phyloP scores from a whole-genome alignment of 2,329 filamentous ascomycete species.

The Keithomyces neogunnii region DNA sequence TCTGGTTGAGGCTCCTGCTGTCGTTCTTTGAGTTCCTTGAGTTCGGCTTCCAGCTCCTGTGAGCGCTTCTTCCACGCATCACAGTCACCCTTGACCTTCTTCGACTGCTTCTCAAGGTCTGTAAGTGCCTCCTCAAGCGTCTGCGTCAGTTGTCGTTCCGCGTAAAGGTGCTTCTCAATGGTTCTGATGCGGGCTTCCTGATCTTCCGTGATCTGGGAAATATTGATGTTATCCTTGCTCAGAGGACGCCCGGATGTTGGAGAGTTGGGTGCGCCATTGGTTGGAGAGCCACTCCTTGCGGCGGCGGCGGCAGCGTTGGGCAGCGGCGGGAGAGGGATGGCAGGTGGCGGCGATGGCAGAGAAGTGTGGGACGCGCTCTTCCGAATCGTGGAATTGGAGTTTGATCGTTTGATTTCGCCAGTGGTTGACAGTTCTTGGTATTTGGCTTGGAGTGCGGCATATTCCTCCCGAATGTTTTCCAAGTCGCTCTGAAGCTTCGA shows the following conservation, averaged over 20 bases:
- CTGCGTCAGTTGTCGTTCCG: slow-evolving; percentile 91
- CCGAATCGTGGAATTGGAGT: slow-evolving; percentile 63
- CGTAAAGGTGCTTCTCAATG: slow-evolving; percentile 92
- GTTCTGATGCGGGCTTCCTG: slow-evolving; percentile 91
- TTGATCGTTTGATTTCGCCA: slow-evolving; percentile 46
- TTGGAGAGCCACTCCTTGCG: slow-evolving; percentile 34
- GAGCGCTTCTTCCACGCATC: slow-evolving; percentile 89
- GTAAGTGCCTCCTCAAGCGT: slow-evolving; percentile 93
- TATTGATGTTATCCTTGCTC: slow-evolving; percentile 64
- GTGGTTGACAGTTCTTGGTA: slow-evolving; percentile 41
- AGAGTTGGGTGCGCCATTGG: slow-evolving; percentile 34
- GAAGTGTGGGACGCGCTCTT: slow-evolving; percentile 79
- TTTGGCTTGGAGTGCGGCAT: slow-evolving; percentile 66
- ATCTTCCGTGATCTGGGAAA: slow-evolving; percentile 80
- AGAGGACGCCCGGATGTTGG: slow-evolving; percentile 58
- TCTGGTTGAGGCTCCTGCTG: slow-evolving; percentile 41
- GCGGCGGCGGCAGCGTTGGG: slow-evolving; percentile 45
- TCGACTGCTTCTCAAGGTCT: slow-evolving; percentile 84
- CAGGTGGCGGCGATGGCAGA: slow-evolving; percentile 86
- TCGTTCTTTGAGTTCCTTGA: slow-evolving; percentile 53
- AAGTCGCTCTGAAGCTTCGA: slow-evolving; percentile 58
- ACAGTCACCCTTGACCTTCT: slow-evolving; percentile 83
- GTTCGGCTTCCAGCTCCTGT: slow-evolving; percentile 62
- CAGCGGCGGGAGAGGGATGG: slow-evolving; percentile 89
- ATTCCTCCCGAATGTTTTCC: slow-evolving; percentile 58